phyloP scores from a whole-genome alignment of 345 rosid species.

The Gossypium sturtianum region DNA sequence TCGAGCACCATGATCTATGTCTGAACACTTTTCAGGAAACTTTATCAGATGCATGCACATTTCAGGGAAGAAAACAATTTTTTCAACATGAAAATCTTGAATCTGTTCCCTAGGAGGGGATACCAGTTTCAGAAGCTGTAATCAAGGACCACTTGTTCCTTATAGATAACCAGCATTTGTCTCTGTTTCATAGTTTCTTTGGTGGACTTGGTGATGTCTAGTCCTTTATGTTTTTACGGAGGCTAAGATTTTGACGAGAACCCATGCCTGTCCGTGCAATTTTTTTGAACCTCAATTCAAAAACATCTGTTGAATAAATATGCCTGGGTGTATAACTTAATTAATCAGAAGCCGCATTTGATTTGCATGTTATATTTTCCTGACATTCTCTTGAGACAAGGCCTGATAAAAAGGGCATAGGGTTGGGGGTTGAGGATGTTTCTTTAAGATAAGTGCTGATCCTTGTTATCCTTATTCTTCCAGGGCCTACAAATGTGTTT shows the following conservation, averaged over 20 bases:
- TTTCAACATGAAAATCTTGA: background rate
- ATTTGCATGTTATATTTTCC: background rate
- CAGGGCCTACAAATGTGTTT: slow-evolving; percentile 95
- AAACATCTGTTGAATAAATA: background rate
- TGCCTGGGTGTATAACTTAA: background rate
- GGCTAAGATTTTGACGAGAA: background rate
- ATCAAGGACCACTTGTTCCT: background rate
- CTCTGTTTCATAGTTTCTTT: background rate
- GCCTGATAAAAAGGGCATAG: background rate
- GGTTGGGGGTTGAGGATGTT: background rate
- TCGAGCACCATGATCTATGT: background rate
- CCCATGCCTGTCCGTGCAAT: background rate
- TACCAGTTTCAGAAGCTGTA: background rate
- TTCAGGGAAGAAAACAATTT: background rate
- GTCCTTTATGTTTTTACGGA: background rate
- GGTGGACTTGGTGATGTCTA: background rate
- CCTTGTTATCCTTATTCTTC: slow-evolving; percentile 26
- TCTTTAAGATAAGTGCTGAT: slow-evolving; percentile 22
- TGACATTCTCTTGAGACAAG: background rate
- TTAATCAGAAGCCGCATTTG: background rate
- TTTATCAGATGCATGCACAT: background rate
- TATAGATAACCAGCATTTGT: background rate
- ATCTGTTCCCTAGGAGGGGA: background rate
- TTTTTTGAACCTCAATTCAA: background rate
- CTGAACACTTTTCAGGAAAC: background rate